phyloP scores from a whole-genome alignment of 148 eudicot genomes.

The Fagopyrum tataricum region DNA sequence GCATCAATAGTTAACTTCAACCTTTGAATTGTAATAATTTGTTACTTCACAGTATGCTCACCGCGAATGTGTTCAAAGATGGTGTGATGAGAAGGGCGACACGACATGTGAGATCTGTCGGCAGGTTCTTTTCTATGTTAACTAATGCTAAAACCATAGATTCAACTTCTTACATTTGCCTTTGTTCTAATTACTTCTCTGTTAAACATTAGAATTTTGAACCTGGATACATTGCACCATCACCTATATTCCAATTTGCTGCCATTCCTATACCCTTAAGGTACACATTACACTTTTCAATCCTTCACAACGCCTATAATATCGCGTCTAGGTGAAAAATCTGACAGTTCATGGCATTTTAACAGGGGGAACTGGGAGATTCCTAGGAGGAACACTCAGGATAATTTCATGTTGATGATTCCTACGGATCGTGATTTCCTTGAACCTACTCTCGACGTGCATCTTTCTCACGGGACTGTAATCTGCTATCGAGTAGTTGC shows the following conservation, averaged over 20 bases:
- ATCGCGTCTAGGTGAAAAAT: not conserved
- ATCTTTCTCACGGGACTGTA: conserved; percentile 41
- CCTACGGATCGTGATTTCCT: conserved; percentile 29
- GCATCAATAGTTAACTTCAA: not conserved
- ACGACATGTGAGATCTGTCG: conserved; percentile 69
- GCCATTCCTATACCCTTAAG: conserved; percentile 48
- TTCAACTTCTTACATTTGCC: not conserved
- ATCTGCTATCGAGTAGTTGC: conserved; percentile 57
- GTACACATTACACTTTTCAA: conserved; percentile 19
- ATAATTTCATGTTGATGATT: conserved; percentile 29
- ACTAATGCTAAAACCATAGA: not conserved
- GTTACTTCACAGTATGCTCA: conserved; percentile 62
- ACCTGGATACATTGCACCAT: conserved; percentile 68
- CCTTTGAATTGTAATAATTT: not conserved
- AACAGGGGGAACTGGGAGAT: conserved; percentile 68
- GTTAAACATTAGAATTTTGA: conserved; percentile 36
- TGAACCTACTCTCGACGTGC: conserved; percentile 43
- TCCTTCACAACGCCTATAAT: conserved; percentile 1
- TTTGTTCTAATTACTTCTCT: not conserved
- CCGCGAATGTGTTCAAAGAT: conserved; percentile 69
- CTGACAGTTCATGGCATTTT: conserved; percentile 12
- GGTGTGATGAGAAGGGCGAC: conserved; percentile 88
- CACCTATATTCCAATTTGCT: conserved; percentile 43
- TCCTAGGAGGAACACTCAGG: conserved; percentile 31
- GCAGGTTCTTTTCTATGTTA: conserved; percentile 36